These are phyloP conservation scores for Exserohilum turcica DNA, from an alignment of 2,329 filamentous ascomycete genomes.

Conservation along the genomic window DNA sequence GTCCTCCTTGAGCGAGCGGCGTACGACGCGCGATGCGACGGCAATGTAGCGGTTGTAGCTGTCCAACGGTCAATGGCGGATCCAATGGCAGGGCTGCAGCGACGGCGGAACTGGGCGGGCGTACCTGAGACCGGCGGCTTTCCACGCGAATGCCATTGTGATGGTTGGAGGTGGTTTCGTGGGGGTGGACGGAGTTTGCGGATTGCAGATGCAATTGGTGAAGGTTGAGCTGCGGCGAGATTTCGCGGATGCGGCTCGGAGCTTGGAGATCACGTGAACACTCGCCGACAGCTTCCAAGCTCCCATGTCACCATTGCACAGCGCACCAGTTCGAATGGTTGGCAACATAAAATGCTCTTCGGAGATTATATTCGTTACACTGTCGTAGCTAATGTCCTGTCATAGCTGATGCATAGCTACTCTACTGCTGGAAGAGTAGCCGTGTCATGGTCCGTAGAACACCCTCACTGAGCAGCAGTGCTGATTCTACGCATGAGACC, in stretches of 20 bases:
- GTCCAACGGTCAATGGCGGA: slow-evolving; percentile 38
- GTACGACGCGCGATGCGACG: slow-evolving; percentile 91
- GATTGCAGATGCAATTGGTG: slow-evolving; percentile 31
- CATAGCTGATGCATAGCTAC: too few relatives aligned
- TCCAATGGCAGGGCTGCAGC: slow-evolving; percentile 9
- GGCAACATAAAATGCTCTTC: neutral
- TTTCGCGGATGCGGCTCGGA: slow-evolving; percentile 37
- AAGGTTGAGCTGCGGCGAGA: slow-evolving; percentile 36
- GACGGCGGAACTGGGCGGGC: slow-evolving; percentile 45
- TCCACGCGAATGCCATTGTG: slow-evolving; percentile 98
- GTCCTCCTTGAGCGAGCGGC: slow-evolving; percentile 95
- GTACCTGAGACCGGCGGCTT: slow-evolving; percentile 95
- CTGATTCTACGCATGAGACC: neutral
- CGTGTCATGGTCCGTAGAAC: slow-evolving; percentile 11
- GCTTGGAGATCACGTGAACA: slow-evolving; percentile 32
- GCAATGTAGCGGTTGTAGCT: slow-evolving; percentile 99
- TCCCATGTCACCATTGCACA: neutral
- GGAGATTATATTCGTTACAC: slow-evolving; percentile 27
- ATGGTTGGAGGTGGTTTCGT: slow-evolving; percentile 42
- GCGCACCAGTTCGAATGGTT: neutral
- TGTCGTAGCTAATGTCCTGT: too few relatives aligned
- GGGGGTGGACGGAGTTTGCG: slow-evolving; percentile 28
- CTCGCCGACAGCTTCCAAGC: neutral
- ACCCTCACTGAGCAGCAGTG: neutral
- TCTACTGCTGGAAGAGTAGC: slow-evolving; percentile 5